phyloP scores from a whole-genome alignment of 2,329 filamentous ascomycete species.

The Acephala macrosclerotiorum region DNA sequence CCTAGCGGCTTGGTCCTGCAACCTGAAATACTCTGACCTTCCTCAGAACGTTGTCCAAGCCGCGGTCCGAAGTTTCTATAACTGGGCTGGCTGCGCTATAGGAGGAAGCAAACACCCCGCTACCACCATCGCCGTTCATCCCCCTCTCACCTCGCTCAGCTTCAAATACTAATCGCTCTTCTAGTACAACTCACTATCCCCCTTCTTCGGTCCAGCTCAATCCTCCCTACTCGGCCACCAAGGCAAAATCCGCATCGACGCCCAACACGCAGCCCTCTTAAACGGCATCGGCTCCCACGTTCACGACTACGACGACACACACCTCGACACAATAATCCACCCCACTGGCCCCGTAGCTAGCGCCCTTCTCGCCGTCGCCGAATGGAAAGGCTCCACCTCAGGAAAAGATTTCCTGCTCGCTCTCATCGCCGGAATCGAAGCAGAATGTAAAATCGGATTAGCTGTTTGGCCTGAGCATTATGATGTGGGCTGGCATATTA shows the following conservation, averaged over 20 bases:
- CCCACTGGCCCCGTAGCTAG: slow-evolving; percentile 58
- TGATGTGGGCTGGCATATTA: slow-evolving; percentile 62
- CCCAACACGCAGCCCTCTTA: slow-evolving; percentile 57
- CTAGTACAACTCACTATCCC: slow-evolving; percentile 37
- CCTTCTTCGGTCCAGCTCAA: slow-evolving; percentile 44
- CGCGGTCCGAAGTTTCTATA: slow-evolving; percentile 58
- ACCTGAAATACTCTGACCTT: slow-evolving; percentile 50
- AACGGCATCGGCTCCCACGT: slow-evolving; percentile 63
- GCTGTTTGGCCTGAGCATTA: slow-evolving; percentile 62
- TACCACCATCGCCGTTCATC: slow-evolving; percentile 31
- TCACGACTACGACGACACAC: slow-evolving; percentile 64
- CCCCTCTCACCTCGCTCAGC: slow-evolving; percentile 35
- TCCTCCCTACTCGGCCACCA: slow-evolving; percentile 46
- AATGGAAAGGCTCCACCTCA: slow-evolving; percentile 49
- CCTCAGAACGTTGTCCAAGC: slow-evolving; percentile 50
- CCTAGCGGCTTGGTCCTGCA: slow-evolving; percentile 55
- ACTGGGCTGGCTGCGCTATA: slow-evolving; percentile 61
- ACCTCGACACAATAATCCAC: slow-evolving; percentile 63
- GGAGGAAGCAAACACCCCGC: slow-evolving; percentile 50
- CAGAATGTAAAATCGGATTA: slow-evolving; percentile 58
- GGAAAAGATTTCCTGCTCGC: slow-evolving; percentile 58
- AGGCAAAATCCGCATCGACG: slow-evolving; percentile 45
- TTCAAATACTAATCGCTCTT: not conserved
- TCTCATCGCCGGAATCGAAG: slow-evolving; percentile 59
- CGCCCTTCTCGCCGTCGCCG: slow-evolving; percentile 56